These are phyloP conservation scores for Pestalotiopsis fici DNA, from an alignment of 2,329 filamentous ascomycete genomes.

Conservation along the genomic window DNA sequence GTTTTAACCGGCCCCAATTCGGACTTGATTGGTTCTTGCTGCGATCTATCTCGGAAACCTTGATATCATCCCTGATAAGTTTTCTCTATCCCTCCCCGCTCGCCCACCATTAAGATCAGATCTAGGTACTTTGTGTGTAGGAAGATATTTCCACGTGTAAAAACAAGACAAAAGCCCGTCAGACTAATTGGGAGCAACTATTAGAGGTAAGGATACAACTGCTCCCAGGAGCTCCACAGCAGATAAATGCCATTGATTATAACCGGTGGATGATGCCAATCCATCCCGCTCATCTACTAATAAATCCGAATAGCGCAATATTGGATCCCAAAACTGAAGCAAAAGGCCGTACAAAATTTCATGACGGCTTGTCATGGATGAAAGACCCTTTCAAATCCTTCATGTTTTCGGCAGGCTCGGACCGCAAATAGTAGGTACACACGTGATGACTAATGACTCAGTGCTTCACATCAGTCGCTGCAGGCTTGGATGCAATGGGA, in stretches of 20 bases:
- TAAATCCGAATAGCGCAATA: not conserved
- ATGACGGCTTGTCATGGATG: not conserved
- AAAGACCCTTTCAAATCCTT: not conserved
- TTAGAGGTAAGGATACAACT: no score
- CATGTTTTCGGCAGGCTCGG: not conserved
- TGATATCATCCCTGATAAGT: conserved; percentile 5
- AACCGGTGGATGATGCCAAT: no score
- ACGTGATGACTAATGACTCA: not conserved
- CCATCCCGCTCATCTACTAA: not conserved
- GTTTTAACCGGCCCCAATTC: conserved; percentile 4
- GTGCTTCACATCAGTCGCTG: not conserved
- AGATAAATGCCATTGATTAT: no score
- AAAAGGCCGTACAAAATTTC: not conserved
- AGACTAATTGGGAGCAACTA: no score
- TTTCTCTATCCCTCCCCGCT: not conserved
- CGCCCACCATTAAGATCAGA: not conserved
- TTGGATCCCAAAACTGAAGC: no score
- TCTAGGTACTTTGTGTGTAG: no score
- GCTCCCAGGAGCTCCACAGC: no score
- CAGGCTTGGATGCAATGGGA: not conserved
- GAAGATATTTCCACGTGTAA: not conserved
- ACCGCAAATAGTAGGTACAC: not conserved
- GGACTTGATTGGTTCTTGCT: not conserved
- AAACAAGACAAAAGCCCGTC: not conserved
- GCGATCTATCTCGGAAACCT: not conserved